Evolutionary conservation across 2,329 filamentous ascomycete species (phyloP).

Genomic region (Colletotrichum cereale): DNA sequence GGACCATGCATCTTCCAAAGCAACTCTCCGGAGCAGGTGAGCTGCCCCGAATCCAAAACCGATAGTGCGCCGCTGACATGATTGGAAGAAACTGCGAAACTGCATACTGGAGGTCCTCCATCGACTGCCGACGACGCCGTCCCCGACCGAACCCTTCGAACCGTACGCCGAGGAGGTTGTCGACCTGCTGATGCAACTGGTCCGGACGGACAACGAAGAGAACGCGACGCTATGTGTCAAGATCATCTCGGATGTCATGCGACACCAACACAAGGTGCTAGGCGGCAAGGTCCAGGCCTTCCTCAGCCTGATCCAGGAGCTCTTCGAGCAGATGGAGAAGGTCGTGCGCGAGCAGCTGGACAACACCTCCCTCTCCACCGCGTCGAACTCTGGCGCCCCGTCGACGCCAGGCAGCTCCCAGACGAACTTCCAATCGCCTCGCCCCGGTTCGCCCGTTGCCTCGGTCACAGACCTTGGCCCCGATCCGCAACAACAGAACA

Average conservation of each 20-base stretch:
- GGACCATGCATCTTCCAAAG: constrained; percentile 92
- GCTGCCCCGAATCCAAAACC: constrained; percentile 43
- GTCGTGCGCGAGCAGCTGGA: constrained; percentile 97
- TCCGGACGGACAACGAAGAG: constrained; percentile 95
- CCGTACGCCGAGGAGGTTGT: constrained; percentile 90
- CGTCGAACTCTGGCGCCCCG: constrained; percentile 68
- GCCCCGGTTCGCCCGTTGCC: constrained; percentile 89
- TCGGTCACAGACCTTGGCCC: constrained; percentile 84
- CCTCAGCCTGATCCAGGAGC: constrained; percentile 90
- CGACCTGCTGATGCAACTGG: constrained; percentile 88
- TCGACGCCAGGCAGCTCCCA: constrained; percentile 75
- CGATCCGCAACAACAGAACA: constrained; percentile 83
- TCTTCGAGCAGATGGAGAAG: constrained; percentile 94
- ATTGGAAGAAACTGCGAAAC: constrained; percentile 83
- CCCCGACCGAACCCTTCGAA: constrained; percentile 84
- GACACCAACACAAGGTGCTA: constrained; percentile 89
- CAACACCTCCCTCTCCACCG: constrained; percentile 70
- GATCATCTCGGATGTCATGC: constrained; percentile 96
- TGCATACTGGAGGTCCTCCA: constrained; percentile 96
- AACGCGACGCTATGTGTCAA: constrained; percentile 99
- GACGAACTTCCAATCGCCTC: constrained; percentile 85
- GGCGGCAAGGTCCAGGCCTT: constrained; percentile 87
- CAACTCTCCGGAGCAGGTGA: constrained; percentile 88
- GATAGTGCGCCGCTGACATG: constrained; percentile 41
- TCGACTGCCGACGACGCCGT: constrained; percentile 79